These are phyloP conservation scores for Hypoxylon sp. DNA, from an alignment of 2,329 filamentous ascomycete genomes.

Conservation along the genomic window DNA sequence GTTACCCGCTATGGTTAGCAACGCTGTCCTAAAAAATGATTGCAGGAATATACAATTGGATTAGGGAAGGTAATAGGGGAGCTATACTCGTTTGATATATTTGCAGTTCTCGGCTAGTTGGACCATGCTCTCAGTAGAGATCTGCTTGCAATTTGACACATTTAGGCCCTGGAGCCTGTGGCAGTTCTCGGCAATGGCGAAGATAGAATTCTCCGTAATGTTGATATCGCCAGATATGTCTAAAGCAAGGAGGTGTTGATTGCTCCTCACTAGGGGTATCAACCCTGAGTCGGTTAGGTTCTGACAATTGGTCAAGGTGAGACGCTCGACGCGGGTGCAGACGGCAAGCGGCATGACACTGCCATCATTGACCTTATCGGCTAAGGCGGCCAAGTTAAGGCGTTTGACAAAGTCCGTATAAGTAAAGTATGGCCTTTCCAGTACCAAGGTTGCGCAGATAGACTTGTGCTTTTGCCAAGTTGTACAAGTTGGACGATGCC, in stretches of 20 bases:
- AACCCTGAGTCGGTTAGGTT: conserved; percentile 88
- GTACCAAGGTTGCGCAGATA: conserved; percentile 84
- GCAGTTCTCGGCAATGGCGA: conserved; percentile 85
- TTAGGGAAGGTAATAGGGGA: conserved; percentile 26
- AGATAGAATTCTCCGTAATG: conserved; percentile 59
- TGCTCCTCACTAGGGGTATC: conserved; percentile 82
- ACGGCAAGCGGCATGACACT: conserved; percentile 84
- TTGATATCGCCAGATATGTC: conserved; percentile 86
- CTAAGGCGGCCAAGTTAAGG: conserved; percentile 87
- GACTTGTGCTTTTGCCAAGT: conserved; percentile 85
- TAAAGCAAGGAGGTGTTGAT: conserved; percentile 85
- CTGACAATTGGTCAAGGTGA: conserved; percentile 92
- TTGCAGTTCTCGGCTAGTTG: conserved; percentile 84
- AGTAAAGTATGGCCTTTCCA: conserved; percentile 83
- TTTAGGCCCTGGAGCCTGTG: conserved; percentile 91
- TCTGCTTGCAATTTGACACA: conserved; percentile 85
- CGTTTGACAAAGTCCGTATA: conserved; percentile 94
- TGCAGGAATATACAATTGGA: background rate
- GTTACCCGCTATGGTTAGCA: conserved; percentile 52
- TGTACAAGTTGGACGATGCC: conserved; percentile 93
- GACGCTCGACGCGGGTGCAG: conserved; percentile 91
- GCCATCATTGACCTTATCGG: conserved; percentile 84
- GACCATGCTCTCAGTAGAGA: conserved; percentile 89
- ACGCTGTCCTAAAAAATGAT: conserved; percentile 6
- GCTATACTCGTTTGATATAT: conserved; percentile 85